Percentiles rank a stretch among this genome's conserved stretches.
These are phyloP conservation scores for Cubamyces lactineus DNA, from an alignment of 768 basidiomycete genomes.

Conservation along the genomic window DNA sequence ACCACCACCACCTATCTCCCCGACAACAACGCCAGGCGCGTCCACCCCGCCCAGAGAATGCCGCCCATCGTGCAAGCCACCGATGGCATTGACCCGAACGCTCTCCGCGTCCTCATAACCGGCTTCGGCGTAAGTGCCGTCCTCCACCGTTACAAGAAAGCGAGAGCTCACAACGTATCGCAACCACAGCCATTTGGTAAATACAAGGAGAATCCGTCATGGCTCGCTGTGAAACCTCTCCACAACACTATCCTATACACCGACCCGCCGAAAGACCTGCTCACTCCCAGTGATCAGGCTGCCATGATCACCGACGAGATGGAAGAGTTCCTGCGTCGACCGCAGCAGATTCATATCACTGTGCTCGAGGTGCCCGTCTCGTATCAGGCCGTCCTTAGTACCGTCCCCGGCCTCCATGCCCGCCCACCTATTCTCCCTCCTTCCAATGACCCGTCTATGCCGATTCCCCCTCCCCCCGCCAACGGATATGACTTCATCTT, in stretches of 20 bases:
- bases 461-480: conserved; percentile 45
- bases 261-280: conserved; percentile 22
- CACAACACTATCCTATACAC: conserved; percentile 58
- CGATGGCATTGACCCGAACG: conserved; percentile 36
- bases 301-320: conserved; percentile 29
- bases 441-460: conserved; percentile 41
- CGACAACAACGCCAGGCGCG: background rate
- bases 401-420: conserved; percentile 62
- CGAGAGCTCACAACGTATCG: background rate
- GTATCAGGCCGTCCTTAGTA: conserved; percentile 58
- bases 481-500: conserved; percentile 70
- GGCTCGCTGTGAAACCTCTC: conserved; percentile 67
- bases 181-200: conserved; percentile 28
- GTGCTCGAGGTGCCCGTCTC: conserved; percentile 58
- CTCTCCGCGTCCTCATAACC: conserved; percentile 51
- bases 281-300: conserved; percentile 31
- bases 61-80: conserved; percentile 32
- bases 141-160: background rate
- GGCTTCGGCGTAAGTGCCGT: conserved; percentile 53
- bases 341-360: conserved; percentile 58
- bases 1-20: conserved; percentile 1
- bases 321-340: conserved; percentile 23
- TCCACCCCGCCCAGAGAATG: conserved; percentile 30
- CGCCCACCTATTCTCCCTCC: conserved; percentile 55
- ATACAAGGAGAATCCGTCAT: conserved; percentile 59